Percentiles rank a stretch among this genome's conserved stretches.
phyloP scores from a whole-genome alignment of 179 eudicot genomes.

The Vitellaria paradoxa region DNA sequence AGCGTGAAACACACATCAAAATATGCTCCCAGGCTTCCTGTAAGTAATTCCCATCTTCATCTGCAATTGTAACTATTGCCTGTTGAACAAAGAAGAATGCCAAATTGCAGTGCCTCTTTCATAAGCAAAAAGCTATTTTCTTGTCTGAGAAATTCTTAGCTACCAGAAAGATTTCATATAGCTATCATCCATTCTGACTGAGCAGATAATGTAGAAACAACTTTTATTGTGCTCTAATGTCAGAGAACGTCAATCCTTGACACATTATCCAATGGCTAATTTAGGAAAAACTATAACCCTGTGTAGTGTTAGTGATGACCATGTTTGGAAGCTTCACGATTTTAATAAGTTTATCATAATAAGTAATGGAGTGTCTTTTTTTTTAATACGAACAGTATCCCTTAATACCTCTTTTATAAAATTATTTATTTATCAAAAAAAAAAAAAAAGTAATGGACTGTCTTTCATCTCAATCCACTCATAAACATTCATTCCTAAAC shows the following conservation, averaged over 20 bases:
- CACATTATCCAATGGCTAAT: not conserved
- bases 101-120: not conserved
- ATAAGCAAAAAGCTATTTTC: not conserved
- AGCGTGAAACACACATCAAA: slow-evolving; percentile 93
- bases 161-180: not conserved
- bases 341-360: too few relatives aligned
- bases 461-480: too few relatives aligned
- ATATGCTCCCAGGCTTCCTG: slow-evolving; percentile 99
- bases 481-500: too few relatives aligned
- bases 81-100: slow-evolving; percentile 33
- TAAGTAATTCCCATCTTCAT: slow-evolving; percentile 93
- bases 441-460: too few relatives aligned
- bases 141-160: not conserved
- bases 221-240: not conserved
- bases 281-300: not conserved
- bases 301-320: not conserved
- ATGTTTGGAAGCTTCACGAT: not conserved
- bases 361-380: too few relatives aligned
- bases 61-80: slow-evolving; percentile 93
- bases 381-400: too few relatives aligned
- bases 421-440: too few relatives aligned
- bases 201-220: not conserved
- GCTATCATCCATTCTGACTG: not conserved
- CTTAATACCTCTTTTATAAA: too few relatives aligned
- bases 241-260: not conserved